A percentile compares a stretch with the other conserved stretches of the same genome.
phyloP scores from a whole-genome alignment of 1,139 yeast species.

The Hansenula sp. region DNA sequence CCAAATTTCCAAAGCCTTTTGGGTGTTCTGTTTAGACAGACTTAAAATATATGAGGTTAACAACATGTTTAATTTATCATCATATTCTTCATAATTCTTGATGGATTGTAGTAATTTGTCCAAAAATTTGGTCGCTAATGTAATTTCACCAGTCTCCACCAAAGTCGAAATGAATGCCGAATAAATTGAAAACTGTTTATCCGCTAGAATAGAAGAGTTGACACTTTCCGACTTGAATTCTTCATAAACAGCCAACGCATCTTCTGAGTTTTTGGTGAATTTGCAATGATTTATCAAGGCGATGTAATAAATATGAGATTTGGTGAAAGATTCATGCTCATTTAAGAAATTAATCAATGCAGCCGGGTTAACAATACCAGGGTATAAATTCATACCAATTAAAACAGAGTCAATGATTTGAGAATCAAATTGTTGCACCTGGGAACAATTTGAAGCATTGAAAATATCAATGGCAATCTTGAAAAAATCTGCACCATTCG shows the following conservation, averaged over 20 bases:
- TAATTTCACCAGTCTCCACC: constrained; percentile 43
- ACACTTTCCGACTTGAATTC: constrained; percentile 27
- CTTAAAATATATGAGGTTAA: constrained; percentile 29
- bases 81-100: constrained; percentile 26
- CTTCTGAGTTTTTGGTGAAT: constrained; percentile 25
- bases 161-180: constrained; percentile 47
- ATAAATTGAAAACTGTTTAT: constrained; percentile 45
- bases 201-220: constrained; percentile 13
- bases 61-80: constrained; percentile 25
- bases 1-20: constrained; percentile 30
- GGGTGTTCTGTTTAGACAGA: constrained; percentile 28
- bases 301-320: constrained; percentile 29
- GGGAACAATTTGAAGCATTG: constrained; percentile 36
- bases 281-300: constrained; percentile 30
- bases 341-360: constrained; percentile 21
- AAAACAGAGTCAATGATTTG: constrained; percentile 27
- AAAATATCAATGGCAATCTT: constrained; percentile 62
- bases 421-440: constrained; percentile 30
- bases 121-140: constrained; percentile 51
- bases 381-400: constrained; percentile 32
- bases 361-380: constrained; percentile 25
- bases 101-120: constrained; percentile 37
- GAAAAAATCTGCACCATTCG: constrained; percentile 52
- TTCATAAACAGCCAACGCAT: constrained; percentile 28
- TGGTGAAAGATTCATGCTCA: constrained; percentile 22